These are phyloP conservation scores for Mrakia hoshinonis DNA, from an alignment of 768 basidiomycete species.

Conservation along the genomic window DNA sequence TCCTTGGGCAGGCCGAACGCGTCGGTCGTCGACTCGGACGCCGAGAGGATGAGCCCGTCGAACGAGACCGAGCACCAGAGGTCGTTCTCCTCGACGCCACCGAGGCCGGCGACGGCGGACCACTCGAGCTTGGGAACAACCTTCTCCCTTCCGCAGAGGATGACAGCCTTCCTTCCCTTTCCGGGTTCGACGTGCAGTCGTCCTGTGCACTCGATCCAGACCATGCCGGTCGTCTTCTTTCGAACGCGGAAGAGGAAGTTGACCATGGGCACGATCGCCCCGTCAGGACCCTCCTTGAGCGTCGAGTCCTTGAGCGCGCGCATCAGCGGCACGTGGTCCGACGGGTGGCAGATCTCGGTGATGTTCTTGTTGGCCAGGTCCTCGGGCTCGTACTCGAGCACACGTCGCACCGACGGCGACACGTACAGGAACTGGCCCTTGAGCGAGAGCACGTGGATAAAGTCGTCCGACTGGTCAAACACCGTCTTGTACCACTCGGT, in stretches of 20 bases:
- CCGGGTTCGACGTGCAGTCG: slow-evolving; percentile 83
- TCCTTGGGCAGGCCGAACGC: slow-evolving; percentile 38
- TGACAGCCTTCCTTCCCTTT: slow-evolving; percentile 87
- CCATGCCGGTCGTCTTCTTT: slow-evolving; percentile 57
- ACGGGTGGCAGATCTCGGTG: slow-evolving; percentile 74
- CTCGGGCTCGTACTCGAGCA: slow-evolving; percentile 76
- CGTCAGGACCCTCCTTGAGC: slow-evolving; percentile 35
- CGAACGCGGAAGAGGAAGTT: slow-evolving; percentile 77
- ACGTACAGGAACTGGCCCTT: slow-evolving; percentile 90
- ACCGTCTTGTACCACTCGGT: slow-evolving; percentile 29
- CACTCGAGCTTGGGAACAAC: slow-evolving; percentile 51
- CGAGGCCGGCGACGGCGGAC: slow-evolving; percentile 50
- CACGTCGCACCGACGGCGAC: slow-evolving; percentile 64
- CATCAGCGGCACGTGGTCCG: slow-evolving; percentile 82
- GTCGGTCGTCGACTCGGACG: slow-evolving; percentile 37
- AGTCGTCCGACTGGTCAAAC: slow-evolving; percentile 53
- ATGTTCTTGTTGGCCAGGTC: slow-evolving; percentile 74
- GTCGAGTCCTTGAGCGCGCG: slow-evolving; percentile 67
- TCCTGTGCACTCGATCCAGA: slow-evolving; percentile 89
- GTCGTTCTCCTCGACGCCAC: slow-evolving; percentile 46
- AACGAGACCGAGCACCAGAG: slow-evolving; percentile 45
- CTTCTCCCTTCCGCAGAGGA: slow-evolving; percentile 70
- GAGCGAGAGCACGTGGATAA: slow-evolving; percentile 81
- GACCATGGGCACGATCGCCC: slow-evolving; percentile 46
- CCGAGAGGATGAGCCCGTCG: slow-evolving; percentile 43